phyloP scores from a whole-genome alignment of 345 rosid genomes.

The Clarkia xantiana region DNA sequence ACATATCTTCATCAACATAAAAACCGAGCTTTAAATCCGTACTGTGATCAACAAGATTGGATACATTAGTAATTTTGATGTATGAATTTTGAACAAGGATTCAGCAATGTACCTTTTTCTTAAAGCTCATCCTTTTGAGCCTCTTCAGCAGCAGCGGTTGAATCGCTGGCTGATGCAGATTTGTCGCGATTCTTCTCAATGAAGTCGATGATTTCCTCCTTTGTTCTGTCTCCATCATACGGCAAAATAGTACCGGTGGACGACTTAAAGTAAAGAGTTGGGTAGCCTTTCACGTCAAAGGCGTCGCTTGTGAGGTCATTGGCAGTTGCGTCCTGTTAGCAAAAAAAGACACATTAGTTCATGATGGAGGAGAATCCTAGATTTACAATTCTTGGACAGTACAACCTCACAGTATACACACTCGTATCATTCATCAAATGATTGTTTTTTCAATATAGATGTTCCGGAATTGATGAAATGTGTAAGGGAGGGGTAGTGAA shows the following conservation, averaged over 20 bases:
- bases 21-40: no score
- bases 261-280: slow-evolving; percentile 67
- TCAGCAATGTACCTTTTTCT: slow-evolving; percentile 3
- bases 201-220: slow-evolving; percentile 68
- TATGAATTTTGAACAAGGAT: no score
- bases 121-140: slow-evolving; percentile 53
- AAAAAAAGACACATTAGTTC: not conserved
- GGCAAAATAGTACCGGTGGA: slow-evolving; percentile 41
- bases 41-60: no score
- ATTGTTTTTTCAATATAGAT: no score
- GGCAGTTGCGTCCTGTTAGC: slow-evolving; percentile 67
- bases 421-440: no score
- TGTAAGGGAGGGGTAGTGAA: not conserved
- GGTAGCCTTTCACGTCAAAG: slow-evolving; percentile 80
- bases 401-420: no score
- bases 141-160: slow-evolving; percentile 15
- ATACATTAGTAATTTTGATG: no score
- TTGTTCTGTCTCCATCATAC: slow-evolving; percentile 68
- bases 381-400: no score
- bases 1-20: no score
- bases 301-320: slow-evolving; percentile 51
- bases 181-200: slow-evolving; percentile 70
- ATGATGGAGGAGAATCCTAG: no score
- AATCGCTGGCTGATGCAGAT: slow-evolving; percentile 6
- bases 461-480: not conserved